A percentile compares a stretch with the other conserved stretches of the same genome.
Conservation (phyloP, 345 rosid genomes). For the Hypericum perforatum region DNA sequence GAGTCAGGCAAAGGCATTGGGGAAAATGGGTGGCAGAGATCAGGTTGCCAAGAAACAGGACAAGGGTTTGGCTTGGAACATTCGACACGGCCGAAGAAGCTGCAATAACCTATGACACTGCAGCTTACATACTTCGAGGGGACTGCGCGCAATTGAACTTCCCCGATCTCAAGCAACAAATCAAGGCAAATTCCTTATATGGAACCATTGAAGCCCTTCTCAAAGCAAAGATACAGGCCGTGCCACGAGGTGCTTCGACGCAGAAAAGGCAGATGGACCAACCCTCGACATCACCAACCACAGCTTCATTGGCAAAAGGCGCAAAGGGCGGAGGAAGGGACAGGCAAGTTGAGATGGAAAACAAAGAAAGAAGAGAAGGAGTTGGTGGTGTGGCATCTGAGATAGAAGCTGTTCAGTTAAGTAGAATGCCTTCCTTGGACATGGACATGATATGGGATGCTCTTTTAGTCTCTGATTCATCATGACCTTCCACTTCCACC, state of each 20-base stretch:
- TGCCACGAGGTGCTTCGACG: constrained; percentile 32
- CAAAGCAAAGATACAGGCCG: constrained; percentile 56
- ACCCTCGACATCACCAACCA: constrained; percentile 9
- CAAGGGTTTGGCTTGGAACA: constrained; percentile 96
- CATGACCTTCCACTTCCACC: too few relatives aligned
- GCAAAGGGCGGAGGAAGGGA: constrained; percentile 17
- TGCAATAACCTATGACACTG: constrained; percentile 84
- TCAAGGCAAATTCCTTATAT: constrained; percentile 34
- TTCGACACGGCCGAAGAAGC: constrained; percentile 93
- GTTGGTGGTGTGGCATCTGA: constrained; percentile 28
- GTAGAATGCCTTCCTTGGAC: constrained; percentile 97
- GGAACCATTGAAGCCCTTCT: constrained; percentile 49
- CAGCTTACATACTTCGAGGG: constrained; percentile 79
- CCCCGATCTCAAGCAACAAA: constrained; percentile 57
- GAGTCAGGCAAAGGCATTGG: constrained; percentile 97
- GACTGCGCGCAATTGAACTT: constrained; percentile 85
- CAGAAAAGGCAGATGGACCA: constrained; percentile 10
- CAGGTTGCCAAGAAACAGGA: constrained; percentile 79
- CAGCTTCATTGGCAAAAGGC: not conserved
- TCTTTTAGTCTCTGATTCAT: constrained; percentile 54
- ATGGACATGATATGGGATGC: constrained; percentile 98
- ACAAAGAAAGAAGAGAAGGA: constrained; percentile 19
- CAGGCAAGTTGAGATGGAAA: constrained; percentile 27
- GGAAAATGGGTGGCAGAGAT: constrained; percentile 99
- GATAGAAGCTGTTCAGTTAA: constrained; percentile 59